phyloP scores from a whole-genome alignment of 257 asterid genomes.

The Sherardia arvensis region DNA sequence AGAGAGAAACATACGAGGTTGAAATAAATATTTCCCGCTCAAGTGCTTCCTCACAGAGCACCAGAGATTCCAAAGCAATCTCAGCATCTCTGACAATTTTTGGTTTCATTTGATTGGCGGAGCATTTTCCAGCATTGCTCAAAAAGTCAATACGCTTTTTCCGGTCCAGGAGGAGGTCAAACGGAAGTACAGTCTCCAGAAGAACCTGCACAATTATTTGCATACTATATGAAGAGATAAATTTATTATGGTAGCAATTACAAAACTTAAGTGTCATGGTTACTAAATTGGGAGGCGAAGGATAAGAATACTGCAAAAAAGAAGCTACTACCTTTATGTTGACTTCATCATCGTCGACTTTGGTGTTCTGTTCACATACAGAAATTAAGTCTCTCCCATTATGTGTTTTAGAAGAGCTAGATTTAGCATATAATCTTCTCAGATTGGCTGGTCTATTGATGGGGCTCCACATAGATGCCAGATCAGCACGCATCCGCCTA shows the following conservation, averaged over 20 bases:
- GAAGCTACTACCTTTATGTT: conserved; percentile 57
- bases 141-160: conserved; percentile 58
- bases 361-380: conserved; percentile 41
- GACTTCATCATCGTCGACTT: conserved; percentile 43
- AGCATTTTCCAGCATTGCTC: conserved; percentile 42
- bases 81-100: conserved; percentile 89
- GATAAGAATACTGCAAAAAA: conserved; percentile 4
- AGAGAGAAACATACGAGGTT: conserved; percentile 63
- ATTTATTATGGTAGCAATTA: not conserved
- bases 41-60: conserved; percentile 89
- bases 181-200: conserved; percentile 92
- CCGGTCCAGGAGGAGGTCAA: conserved; percentile 69
- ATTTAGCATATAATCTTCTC: conserved; percentile 49
- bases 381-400: conserved; percentile 13
- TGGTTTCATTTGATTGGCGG: conserved; percentile 40
- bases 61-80: conserved; percentile 81
- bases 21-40: conserved; percentile 86
- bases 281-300: not conserved
- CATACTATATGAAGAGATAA: not conserved
- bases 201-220: conserved; percentile 50
- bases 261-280: not conserved
- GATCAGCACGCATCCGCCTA: conserved; percentile 71
- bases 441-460: conserved; percentile 39
- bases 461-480: conserved; percentile 86
- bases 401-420: conserved; percentile 26